Evolutionary conservation across 192 early-diverging fungal genomes (phyloP).

Genomic region (Coemansia sp.): DNA sequence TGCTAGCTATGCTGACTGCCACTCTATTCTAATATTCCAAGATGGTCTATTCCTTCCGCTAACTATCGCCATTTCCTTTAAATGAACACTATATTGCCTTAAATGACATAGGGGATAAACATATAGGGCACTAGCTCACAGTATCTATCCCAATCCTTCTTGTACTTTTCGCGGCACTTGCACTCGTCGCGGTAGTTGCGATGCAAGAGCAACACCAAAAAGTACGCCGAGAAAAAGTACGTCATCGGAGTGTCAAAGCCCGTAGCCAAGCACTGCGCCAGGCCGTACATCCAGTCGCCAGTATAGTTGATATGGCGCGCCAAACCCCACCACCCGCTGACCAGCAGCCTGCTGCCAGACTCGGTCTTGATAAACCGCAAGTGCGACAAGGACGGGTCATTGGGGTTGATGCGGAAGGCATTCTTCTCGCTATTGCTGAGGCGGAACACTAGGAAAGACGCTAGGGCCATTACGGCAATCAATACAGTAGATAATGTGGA

Average conservation of each 20-base stretch:
- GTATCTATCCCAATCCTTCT: slow-evolving; percentile 90
- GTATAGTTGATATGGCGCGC: slow-evolving; percentile 95
- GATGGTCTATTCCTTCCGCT: no score
- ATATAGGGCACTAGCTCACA: slow-evolving; percentile 76
- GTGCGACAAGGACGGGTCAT: slow-evolving; percentile 63
- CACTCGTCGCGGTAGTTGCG: slow-evolving; percentile 86
- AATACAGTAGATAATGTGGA: slow-evolving; percentile 44
- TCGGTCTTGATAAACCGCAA: slow-evolving; percentile 86
- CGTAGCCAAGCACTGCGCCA: slow-evolving; percentile 88
- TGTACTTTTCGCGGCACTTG: slow-evolving; percentile 91
- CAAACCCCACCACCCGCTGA: slow-evolving; percentile 93
- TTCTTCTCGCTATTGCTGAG: slow-evolving; percentile 90
- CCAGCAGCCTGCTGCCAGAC: slow-evolving; percentile 77
- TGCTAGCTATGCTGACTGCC: slow-evolving; percentile 13
- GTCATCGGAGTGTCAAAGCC: slow-evolving; percentile 79
- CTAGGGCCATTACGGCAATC: slow-evolving; percentile 50
- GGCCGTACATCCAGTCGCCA: slow-evolving; percentile 92
- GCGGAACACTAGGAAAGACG: slow-evolving; percentile 87
- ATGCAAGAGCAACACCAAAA: slow-evolving; percentile 87
- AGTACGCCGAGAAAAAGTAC: slow-evolving; percentile 95
- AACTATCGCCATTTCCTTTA: not conserved
- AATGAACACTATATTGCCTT: slow-evolving; percentile 1
- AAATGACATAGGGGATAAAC: slow-evolving; percentile 81
- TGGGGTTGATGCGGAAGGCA: slow-evolving; percentile 75
- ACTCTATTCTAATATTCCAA: slow-evolving; percentile 14